Percentiles rank a stretch among this genome's conserved stretches.
Conservation (phyloP, 768 basidiomycete species). For the Stropharia rugosoannulata region DNA sequence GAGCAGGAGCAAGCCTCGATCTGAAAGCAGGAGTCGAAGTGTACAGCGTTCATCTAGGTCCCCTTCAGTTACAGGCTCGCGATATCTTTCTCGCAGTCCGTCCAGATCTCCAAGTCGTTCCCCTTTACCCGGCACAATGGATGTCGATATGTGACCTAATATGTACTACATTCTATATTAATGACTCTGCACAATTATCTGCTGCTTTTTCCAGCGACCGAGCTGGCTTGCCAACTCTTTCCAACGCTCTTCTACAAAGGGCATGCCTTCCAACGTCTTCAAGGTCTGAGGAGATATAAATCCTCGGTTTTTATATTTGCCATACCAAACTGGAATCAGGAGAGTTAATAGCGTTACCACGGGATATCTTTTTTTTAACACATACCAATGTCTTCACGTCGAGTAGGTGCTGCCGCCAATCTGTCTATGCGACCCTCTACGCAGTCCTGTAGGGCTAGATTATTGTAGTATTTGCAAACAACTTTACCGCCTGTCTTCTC, state of each 20-base stretch:
- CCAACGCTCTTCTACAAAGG: conserved; percentile 73
- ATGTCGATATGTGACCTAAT: conserved; percentile 16
- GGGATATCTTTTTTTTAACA: conserved; percentile 13
- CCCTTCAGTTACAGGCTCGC: conserved; percentile 46
- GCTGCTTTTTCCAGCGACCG: conserved; percentile 50
- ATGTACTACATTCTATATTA: conserved; percentile 3
- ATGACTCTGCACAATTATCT: conserved; percentile 40
- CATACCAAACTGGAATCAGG: conserved; percentile 67
- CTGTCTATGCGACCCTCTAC: conserved; percentile 72
- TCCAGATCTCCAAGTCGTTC: conserved; percentile 51
- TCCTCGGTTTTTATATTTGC: conserved; percentile 69
- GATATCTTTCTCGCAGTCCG: conserved; percentile 68
- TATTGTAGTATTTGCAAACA: conserved; percentile 90
- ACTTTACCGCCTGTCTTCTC: conserved; percentile 81
- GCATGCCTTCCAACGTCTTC: conserved; percentile 45
- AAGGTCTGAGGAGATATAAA: conserved; percentile 67
- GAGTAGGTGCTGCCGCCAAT: conserved; percentile 76
- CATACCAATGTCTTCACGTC: conserved; percentile 82
- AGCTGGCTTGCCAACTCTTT: conserved; percentile 61
- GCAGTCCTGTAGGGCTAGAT: conserved; percentile 77
- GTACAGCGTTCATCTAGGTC: conserved; percentile 24
- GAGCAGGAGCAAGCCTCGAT: conserved; percentile 31
- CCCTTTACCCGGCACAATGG: conserved; percentile 49
- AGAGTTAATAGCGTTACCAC: conserved; percentile 5
- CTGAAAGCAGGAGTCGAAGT: conserved; percentile 24